Evolutionary conservation across 2,329 filamentous ascomycete species (phyloP).

Genomic region (Simplicillium sp.): DNA sequence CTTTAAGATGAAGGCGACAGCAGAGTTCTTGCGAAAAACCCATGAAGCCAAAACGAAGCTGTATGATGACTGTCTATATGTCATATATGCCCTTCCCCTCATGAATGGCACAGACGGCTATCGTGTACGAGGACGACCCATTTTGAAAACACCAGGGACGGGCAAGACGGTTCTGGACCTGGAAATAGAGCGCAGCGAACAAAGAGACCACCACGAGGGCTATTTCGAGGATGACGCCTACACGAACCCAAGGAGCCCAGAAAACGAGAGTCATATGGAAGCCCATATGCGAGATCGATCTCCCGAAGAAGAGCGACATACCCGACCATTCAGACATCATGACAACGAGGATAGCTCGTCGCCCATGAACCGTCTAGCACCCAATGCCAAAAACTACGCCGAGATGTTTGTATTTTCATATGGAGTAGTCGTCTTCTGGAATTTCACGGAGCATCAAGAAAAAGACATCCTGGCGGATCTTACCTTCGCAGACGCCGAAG

Average conservation of each 20-base stretch:
- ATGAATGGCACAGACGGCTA: constrained; percentile 81
- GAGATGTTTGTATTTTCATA: constrained; percentile 98
- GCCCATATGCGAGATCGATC: constrained; percentile 19
- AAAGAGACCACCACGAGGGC: constrained; percentile 80
- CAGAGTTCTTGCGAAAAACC: constrained; percentile 76
- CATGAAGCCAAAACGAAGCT: constrained; percentile 91
- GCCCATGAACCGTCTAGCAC: constrained; percentile 50
- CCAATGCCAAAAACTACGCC: constrained; percentile 70
- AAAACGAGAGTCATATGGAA: constrained; percentile 18
- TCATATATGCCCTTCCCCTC: constrained; percentile 85
- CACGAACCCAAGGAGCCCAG: constrained; percentile 20
- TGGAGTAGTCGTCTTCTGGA: constrained; percentile 97
- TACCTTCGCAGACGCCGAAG: constrained; percentile 70
- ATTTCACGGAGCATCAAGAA: constrained; percentile 91
- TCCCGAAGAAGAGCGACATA: constrained; percentile 16
- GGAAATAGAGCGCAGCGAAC: constrained; percentile 91
- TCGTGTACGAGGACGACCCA: constrained; percentile 78
- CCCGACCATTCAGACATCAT: constrained; percentile 18
- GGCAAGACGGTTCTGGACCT: constrained; percentile 89
- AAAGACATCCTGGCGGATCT: constrained; percentile 93
- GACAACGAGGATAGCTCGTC: constrained; percentile 30
- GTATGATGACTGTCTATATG: constrained; percentile 96
- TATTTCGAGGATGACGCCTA: constrained; percentile 73
- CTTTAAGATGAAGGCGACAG: constrained; percentile 82
- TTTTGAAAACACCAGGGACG: constrained; percentile 79